Evolutionary conservation across 1,284 basidiomycete genomes (phyloP), one percentile per base, ranked within the genome.

Genomic region (Irpex sp.): DNA sequence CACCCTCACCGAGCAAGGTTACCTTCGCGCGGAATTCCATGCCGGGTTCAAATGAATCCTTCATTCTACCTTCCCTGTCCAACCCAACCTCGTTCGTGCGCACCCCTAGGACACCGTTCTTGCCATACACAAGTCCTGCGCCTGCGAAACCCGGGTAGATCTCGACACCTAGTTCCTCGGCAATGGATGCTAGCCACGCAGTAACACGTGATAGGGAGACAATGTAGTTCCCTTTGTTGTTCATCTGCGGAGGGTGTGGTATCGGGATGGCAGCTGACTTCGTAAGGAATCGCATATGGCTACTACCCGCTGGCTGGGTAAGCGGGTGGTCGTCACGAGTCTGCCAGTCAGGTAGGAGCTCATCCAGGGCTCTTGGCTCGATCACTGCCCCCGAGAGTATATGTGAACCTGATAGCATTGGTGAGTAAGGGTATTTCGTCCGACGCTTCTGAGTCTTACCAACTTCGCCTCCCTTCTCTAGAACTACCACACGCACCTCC

Each of bases 201-300:
- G 93, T 91, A 66, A 98, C 88, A 38, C 87, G 88, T 1, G 94
- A 96, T 37, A 99, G 86, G 3, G 94, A 97, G 58, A 95, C 82
- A 72, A 98, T 91, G 77, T 96, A 98, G 79, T 98, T 99, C 63
- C 93, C 93, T 62, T 92, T 85, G 81, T 98, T 97, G 73, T 82
- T 83, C 97, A 99, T 99, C 77, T 98, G 97, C 0, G 97, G 97
- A 2, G 97, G 97, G 73, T 99, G 96, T 0, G 96, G 97, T 63
- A 98, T 87, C 13, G 94, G 95, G 69, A 97, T 79, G 3, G 93
- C 85, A 64, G 78, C 76, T 31, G 81, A 87, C 47, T 82, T 70
- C 11, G 96, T 97, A 67, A 99, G 83, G 76, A 89, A 95, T 62
- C 93, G 87, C 97, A 99, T 98, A 36, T 82, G 79, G 58, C 93